Conservation (phyloP, 2,329 filamentous ascomycete species). For the Arthrobotrys musiformis region DNA sequence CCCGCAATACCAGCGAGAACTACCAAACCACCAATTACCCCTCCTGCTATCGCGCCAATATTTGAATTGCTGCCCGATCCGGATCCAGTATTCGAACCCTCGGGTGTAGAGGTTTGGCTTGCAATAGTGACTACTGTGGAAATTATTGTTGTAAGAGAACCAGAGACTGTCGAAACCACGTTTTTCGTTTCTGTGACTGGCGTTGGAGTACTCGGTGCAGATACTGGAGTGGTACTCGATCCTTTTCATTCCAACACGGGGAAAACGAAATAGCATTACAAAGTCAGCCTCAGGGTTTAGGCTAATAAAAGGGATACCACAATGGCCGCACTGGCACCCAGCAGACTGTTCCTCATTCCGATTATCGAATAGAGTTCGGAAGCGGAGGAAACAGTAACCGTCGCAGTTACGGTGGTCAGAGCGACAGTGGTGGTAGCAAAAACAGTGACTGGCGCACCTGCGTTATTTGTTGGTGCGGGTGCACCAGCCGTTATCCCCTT, state of each 20-base stretch:
- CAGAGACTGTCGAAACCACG: constrained; percentile 29
- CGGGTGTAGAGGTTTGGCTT: not conserved
- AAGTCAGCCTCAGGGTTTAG: constrained; percentile 32
- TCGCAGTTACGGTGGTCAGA: constrained; percentile 31
- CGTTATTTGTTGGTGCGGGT: constrained; percentile 19
- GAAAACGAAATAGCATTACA: not conserved
- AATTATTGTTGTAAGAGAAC: constrained; percentile 26
- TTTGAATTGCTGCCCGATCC: not conserved
- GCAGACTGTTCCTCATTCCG: constrained; percentile 22
- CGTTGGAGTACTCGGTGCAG: constrained; percentile 11
- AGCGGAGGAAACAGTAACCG: constrained; percentile 41
- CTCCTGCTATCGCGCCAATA: constrained; percentile 37
- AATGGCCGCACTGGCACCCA: constrained; percentile 30
- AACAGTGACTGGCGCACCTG: constrained; percentile 55
- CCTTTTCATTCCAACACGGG: not conserved
- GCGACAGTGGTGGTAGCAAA: constrained; percentile 55
- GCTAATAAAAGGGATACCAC: constrained; percentile 40
- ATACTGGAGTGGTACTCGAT: not conserved
- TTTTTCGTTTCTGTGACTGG: constrained; percentile 10
- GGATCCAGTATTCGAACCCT: not conserved
- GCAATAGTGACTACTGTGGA: constrained; percentile 14
- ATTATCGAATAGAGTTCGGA: constrained; percentile 21
- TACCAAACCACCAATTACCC: constrained; percentile 40
- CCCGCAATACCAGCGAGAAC: constrained; percentile 25
- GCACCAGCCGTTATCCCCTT: constrained; percentile 31